phyloP scores from a whole-genome alignment of 768 basidiomycete species.

The Suillus lakei region DNA sequence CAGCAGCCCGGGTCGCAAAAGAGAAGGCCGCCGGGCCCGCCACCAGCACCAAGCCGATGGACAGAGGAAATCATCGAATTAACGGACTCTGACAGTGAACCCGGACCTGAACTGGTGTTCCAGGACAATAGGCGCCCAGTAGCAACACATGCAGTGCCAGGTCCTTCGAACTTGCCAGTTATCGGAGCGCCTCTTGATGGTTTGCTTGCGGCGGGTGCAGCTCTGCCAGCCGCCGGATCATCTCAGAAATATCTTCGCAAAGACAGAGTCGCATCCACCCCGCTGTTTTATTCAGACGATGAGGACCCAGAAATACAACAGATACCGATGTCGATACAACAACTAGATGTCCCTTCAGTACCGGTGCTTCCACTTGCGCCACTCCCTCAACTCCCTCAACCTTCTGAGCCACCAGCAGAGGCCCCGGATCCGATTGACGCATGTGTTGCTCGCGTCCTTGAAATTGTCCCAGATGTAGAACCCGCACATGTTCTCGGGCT shows the following conservation, averaged over 20 bases:
- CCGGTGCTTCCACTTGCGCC: slow-evolving; percentile 5
- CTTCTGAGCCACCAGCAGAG: slow-evolving; percentile 21
- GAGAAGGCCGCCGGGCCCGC: slow-evolving; percentile 13
- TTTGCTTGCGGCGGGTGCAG: slow-evolving; percentile 17
- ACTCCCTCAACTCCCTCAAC: slow-evolving; percentile 13
- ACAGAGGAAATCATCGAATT: slow-evolving; percentile 50
- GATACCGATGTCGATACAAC: neutral
- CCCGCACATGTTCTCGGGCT: slow-evolving; percentile 57
- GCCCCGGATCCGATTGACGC: slow-evolving; percentile 28
- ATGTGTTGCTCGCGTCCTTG: slow-evolving; percentile 57
- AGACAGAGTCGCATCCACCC: slow-evolving; percentile 16
- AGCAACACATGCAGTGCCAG: slow-evolving; percentile 7
- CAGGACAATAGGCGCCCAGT: slow-evolving; percentile 6
- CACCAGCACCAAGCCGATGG: slow-evolving; percentile 7
- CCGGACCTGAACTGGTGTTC: slow-evolving; percentile 6
- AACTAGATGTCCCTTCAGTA: slow-evolving; percentile 9
- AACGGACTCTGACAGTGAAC: slow-evolving; percentile 54
- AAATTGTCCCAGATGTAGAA: slow-evolving; percentile 74
- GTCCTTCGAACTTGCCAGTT: slow-evolving; percentile 11
- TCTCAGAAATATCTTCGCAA: slow-evolving; percentile 13
- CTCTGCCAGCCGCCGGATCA: slow-evolving; percentile 16
- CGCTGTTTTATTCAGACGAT: slow-evolving; percentile 46
- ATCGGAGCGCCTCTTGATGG: slow-evolving; percentile 18
- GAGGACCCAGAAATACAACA: slow-evolving; percentile 24
- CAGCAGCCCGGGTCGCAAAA: slow-evolving; percentile 23